Evolutionary conservation across 345 rosid genomes (phyloP).

Genomic region (Linum usitatissimum): DNA sequence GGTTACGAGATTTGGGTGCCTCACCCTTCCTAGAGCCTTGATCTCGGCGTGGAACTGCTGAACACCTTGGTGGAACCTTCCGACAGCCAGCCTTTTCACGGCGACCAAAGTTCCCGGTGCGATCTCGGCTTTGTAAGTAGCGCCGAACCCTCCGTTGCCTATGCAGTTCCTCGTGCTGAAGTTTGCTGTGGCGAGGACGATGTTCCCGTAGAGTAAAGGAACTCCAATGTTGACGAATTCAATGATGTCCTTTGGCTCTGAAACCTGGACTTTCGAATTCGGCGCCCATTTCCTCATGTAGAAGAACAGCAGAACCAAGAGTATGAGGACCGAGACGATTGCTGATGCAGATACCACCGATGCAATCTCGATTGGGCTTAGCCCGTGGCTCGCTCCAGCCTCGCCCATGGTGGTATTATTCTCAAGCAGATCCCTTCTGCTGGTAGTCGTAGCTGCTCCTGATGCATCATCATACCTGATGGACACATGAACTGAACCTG

Average conservation of each 20-base stretch:
- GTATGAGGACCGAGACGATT: constrained; percentile 19
- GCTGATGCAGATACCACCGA: constrained; percentile 25
- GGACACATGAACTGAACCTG: neutral
- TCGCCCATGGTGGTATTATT: constrained; percentile 3
- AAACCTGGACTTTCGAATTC: constrained; percentile 14
- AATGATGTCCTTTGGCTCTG: constrained; percentile 21
- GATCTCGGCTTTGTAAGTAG: constrained; percentile 31
- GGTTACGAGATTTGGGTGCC: constrained; percentile 30
- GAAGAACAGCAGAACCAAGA: constrained; percentile 18
- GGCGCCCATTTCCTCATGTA: constrained; percentile 17
- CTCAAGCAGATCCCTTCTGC: neutral
- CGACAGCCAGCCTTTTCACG: constrained; percentile 25
- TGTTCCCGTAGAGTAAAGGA: constrained; percentile 21
- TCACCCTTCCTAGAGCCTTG: constrained; percentile 25
- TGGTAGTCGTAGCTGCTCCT: constrained; percentile 2
- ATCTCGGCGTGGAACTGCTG: constrained; percentile 29
- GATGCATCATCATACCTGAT: neutral
- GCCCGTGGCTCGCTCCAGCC: neutral
- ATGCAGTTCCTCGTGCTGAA: constrained; percentile 29
- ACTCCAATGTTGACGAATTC: constrained; percentile 23
- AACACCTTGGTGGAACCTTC: constrained; percentile 26
- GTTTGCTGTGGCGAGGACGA: constrained; percentile 24
- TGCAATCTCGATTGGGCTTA: constrained; percentile 25
- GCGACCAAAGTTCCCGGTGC: constrained; percentile 20
- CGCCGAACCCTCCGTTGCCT: constrained; percentile 31